phyloP scores from a whole-genome alignment of 2,329 filamentous ascomycete species.

The Aureobasidium sp. region DNA sequence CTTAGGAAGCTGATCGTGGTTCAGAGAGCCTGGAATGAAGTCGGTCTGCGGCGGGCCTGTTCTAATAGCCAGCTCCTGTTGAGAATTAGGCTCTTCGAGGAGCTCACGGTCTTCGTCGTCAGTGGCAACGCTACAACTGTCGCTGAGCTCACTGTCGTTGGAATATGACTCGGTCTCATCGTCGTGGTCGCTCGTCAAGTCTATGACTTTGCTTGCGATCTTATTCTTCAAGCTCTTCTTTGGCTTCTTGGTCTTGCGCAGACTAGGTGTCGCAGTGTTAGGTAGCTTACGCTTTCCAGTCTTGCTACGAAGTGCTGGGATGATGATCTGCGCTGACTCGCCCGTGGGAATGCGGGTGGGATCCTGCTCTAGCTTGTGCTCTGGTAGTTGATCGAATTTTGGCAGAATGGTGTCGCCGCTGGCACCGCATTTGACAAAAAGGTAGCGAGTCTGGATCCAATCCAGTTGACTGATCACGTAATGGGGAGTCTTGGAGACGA shows the following conservation, averaged over 20 bases:
- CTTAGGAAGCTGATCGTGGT: slow-evolving; percentile 52
- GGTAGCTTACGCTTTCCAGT: slow-evolving; percentile 20
- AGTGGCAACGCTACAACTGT: slow-evolving; percentile 42
- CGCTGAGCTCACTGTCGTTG: slow-evolving; percentile 23
- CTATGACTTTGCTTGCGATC: slow-evolving; percentile 26
- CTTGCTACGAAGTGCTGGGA: slow-evolving; percentile 47
- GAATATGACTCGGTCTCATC: not conserved
- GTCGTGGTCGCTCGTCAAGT: slow-evolving; percentile 26
- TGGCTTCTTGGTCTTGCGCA: slow-evolving; percentile 16
- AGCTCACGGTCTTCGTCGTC: slow-evolving; percentile 39
- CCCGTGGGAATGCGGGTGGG: slow-evolving; percentile 34
- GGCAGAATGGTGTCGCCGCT: slow-evolving; percentile 14
- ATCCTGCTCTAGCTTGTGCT: slow-evolving; percentile 30
- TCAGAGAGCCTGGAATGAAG: slow-evolving; percentile 61
- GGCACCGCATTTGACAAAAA: slow-evolving; percentile 50
- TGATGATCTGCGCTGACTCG: slow-evolving; percentile 29
- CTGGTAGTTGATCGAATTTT: not conserved
- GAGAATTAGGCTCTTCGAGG: slow-evolving; percentile 17
- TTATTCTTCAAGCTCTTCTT: slow-evolving; percentile 18
- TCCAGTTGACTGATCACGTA: slow-evolving; percentile 68
- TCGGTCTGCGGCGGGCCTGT: slow-evolving; percentile 33
- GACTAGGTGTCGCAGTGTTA: not conserved
- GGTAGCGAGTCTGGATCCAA: slow-evolving; percentile 85
- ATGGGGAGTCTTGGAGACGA: slow-evolving; percentile 47
- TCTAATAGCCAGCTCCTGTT: slow-evolving; percentile 15